These are phyloP conservation scores for Dictyostelium capitatum DNA, from an alignment of 78 protist species.

Conservation along the genomic window DNA sequence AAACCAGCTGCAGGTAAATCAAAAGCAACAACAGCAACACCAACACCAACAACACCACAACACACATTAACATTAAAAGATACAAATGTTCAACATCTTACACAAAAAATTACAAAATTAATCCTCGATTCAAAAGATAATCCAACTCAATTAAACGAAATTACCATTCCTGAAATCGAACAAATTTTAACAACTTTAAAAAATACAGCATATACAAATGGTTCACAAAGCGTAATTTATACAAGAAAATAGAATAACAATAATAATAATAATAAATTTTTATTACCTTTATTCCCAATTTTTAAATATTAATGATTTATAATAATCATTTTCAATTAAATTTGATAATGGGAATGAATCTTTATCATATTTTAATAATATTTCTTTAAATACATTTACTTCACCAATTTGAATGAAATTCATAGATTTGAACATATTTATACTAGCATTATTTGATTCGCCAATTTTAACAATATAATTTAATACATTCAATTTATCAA, in stretches of 20 bases:
- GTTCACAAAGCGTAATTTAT: slow-evolving; percentile 1
- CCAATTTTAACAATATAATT: slow-evolving; percentile 79
- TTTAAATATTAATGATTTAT: neutral
- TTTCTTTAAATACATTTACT: slow-evolving; percentile 72
- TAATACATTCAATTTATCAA: neutral
- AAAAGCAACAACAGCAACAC: neutral
- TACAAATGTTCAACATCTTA: slow-evolving; percentile 50
- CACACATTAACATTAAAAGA: neutral
- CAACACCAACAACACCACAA: neutral
- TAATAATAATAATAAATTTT: neutral
- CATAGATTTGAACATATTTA: slow-evolving; percentile 32
- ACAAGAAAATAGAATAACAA: neutral
- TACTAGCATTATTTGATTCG: slow-evolving; percentile 18
- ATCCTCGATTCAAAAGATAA: neutral
- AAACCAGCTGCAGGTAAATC: neutral
- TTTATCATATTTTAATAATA: neutral
- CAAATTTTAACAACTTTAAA: slow-evolving; percentile 43
- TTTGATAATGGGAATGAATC: neutral
- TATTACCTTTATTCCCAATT: slow-evolving; percentile 36
- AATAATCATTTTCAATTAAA: slow-evolving; percentile 11
- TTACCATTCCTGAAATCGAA: slow-evolving; percentile 18
- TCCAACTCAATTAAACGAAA: neutral
- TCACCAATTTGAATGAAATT: slow-evolving; percentile 43
- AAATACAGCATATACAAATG: slow-evolving; percentile 58
- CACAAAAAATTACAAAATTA: slow-evolving; percentile 14